Base-by-base conservation (phyloP, 768 basidiomycete species). In the Panaeolus papilionaceus region DNA sequence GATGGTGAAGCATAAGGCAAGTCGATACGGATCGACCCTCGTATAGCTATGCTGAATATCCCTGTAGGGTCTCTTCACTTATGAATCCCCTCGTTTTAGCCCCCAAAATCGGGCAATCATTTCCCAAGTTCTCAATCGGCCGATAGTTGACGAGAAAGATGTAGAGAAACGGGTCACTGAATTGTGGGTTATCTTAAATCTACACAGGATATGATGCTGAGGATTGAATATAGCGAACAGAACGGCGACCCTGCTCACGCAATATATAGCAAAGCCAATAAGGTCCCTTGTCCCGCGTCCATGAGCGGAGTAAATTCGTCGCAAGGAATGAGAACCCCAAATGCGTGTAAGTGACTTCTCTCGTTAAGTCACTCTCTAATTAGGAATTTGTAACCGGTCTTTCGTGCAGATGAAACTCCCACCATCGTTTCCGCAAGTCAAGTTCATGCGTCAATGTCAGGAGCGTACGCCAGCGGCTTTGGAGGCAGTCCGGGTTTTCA, bases 91-190 rank as follows among this genome's bases (percentile, higher is more conserved):
- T 18, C 76, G 79, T 38, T 76, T 92, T 66, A 73, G 79, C 20
- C 58, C 73, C 14, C 71, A 72, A 9, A 85, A 89, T 62, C 79
- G 86, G 18, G 75, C 75, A 42, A 81, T 86, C 9, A 80, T 91
- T 18, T 85, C 87, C 5, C 77, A 73, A n/a, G 84, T 95, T 20
- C 75, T 93, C 1, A 77, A 79, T 40, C 76, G 91, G 64, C 71
- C 77, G 2, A 58, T 73, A 8, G 85, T 87, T 9, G 75, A 81
- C 49, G 83, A 86, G 61, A 75, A 70, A 9, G 83, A 85, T 66
- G 82, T 88, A 0, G 64, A 74, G 16, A 69, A 74, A 42, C 76
- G 78, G 67, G 72, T 89, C 11, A 73, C 78, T 14, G 84, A 85
- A 67, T 85, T 86, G 90, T 90, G 69, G 68, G 88, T 80, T 33